phyloP scores from a whole-genome alignment of 2,329 filamentous ascomycete genomes.

The Fusarium siculi region DNA sequence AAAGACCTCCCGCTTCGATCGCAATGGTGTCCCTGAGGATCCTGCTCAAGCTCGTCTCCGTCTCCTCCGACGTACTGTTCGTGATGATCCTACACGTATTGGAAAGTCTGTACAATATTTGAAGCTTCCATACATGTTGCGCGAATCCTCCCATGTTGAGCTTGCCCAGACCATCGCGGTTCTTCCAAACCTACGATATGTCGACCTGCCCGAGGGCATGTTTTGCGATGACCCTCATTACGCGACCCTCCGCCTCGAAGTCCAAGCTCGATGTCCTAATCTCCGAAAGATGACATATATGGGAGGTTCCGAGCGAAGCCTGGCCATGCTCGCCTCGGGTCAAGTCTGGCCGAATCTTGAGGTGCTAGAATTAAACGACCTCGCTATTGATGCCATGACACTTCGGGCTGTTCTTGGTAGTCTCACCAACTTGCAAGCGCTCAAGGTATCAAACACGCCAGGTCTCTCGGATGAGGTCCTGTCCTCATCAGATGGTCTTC shows the following conservation, averaged over 20 bases:
- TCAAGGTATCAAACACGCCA: slow-evolving; percentile 77
- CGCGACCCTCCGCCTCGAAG: slow-evolving; percentile 80
- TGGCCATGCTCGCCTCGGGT: slow-evolving; percentile 74
- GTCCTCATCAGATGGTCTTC: slow-evolving; percentile 70
- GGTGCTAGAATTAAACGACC: slow-evolving; percentile 74
- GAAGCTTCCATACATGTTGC: slow-evolving; percentile 94
- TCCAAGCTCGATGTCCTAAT: slow-evolving; percentile 84
- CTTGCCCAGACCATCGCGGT: slow-evolving; percentile 88
- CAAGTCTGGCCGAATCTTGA: slow-evolving; percentile 77
- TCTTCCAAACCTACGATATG: slow-evolving; percentile 84
- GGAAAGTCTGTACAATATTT: slow-evolving; percentile 79
- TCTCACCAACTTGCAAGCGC: slow-evolving; percentile 74
- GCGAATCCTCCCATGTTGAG: slow-evolving; percentile 85
- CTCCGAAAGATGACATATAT: slow-evolving; percentile 91
- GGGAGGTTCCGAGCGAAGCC: slow-evolving; percentile 79
- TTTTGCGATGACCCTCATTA: slow-evolving; percentile 83
- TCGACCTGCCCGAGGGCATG: slow-evolving; percentile 90
- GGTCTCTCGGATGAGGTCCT: slow-evolving; percentile 84
- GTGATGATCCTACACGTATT: slow-evolving; percentile 76
- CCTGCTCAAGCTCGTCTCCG: slow-evolving; percentile 79
- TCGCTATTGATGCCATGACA: slow-evolving; percentile 76
- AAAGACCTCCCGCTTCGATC: slow-evolving; percentile 76
- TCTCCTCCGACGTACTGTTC: slow-evolving; percentile 83
- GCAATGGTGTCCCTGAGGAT: slow-evolving; percentile 84
- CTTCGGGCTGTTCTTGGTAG: slow-evolving; percentile 77